These are phyloP conservation scores for Ophiostoma montium DNA, from an alignment of 2,329 filamentous ascomycete species.

Conservation along the genomic window DNA sequence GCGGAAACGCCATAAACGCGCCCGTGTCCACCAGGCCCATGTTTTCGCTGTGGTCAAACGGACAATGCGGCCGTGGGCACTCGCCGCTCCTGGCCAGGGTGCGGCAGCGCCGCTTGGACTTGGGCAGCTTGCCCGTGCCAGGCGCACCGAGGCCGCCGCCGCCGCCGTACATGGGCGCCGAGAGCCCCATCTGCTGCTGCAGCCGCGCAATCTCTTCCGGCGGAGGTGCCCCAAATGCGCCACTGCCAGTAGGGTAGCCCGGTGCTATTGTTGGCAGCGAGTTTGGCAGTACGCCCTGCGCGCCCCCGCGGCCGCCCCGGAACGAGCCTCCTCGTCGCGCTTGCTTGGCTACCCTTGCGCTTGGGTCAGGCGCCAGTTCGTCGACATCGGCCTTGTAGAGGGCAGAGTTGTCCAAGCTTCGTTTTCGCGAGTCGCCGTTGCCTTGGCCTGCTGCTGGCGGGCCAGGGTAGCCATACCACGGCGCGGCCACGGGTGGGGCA, in stretches of 20 bases:
- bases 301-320: conserved; percentile 17
- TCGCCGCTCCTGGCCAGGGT: conserved; percentile 63
- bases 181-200: conserved; percentile 35
- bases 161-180: conserved; percentile 20
- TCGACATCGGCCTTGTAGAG: neutral
- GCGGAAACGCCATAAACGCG: neutral
- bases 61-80: conserved; percentile 55
- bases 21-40: neutral
- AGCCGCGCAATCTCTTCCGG: conserved; percentile 48
- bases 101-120: conserved; percentile 38
- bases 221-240: conserved; percentile 21
- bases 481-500: neutral
- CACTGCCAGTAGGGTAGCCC: neutral
- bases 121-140: conserved; percentile 11
- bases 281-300: neutral
- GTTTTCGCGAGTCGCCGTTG: conserved; percentile 30
- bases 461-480: no score
- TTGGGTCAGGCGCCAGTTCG: conserved; percentile 14
- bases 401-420: conserved; percentile 34
- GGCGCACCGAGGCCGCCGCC: conserved; percentile 16
- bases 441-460: neutral
- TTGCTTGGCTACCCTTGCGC: conserved; percentile 42
- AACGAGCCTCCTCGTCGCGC: conserved; percentile 35
- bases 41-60: conserved; percentile 43
- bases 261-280: neutral